Evolutionary conservation across 768 basidiomycete genomes (phyloP).

Genomic region (Hemileccinum rubropunctum): DNA sequence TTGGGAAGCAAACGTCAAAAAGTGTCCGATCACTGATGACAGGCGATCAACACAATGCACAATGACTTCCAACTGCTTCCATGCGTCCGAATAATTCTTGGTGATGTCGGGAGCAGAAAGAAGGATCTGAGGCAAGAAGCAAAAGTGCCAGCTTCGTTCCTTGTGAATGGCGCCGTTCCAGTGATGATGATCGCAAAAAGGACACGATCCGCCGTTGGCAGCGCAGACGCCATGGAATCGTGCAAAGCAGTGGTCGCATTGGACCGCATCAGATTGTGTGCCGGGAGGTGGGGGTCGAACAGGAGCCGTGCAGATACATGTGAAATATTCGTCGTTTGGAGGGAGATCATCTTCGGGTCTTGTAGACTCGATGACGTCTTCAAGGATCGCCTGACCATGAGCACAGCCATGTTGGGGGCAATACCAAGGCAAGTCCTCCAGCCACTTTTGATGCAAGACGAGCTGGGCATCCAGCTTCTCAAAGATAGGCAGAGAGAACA

Average conservation of each 20-base stretch:
- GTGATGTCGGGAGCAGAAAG: conserved; percentile 74
- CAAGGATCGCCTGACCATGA: conserved; percentile 62
- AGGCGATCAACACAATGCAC: conserved; percentile 78
- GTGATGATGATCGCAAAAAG: conserved; percentile 89
- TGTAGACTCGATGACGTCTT: conserved; percentile 75
- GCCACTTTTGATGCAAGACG: conserved; percentile 64
- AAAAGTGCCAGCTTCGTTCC: conserved; percentile 81
- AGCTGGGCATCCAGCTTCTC: conserved; percentile 72
- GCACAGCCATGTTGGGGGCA: conserved; percentile 62
- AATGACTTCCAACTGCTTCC: conserved; percentile 76
- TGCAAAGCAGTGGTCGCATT: conserved; percentile 87
- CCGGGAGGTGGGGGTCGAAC: conserved; percentile 81
- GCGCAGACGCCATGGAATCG: conserved; percentile 85
- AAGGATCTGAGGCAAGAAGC: conserved; percentile 70
- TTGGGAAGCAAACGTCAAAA: conserved; percentile 69
- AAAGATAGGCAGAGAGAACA: conserved; percentile 72
- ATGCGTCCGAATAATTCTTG: conserved; percentile 74
- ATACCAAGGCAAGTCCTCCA: conserved; percentile 77
- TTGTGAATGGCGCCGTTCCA: conserved; percentile 87
- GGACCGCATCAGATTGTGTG: conserved; percentile 75
- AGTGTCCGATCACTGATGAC: conserved; percentile 73
- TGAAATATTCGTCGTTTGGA: conserved; percentile 77
- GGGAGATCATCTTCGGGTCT: conserved; percentile 77
- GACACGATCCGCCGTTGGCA: conserved; percentile 86
- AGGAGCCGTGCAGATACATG: conserved; percentile 76